Evolutionary conservation across 345 rosid species (phyloP).

Genomic region (Eucalyptus erythrocorys): DNA sequence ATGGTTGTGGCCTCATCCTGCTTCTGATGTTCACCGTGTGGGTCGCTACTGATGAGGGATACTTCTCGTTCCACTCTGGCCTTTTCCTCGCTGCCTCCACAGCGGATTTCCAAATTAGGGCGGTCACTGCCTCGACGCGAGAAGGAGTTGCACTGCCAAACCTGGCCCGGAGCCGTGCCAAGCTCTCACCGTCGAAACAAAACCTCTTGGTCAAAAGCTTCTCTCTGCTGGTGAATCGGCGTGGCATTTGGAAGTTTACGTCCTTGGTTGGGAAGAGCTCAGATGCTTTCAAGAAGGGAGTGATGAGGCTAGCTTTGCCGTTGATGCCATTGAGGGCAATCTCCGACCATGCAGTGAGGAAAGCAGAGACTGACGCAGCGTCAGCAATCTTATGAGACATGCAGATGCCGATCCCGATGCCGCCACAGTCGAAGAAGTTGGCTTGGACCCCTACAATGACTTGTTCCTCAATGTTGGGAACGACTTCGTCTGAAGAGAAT

Average conservation of each 20-base stretch:
- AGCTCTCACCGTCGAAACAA: not conserved
- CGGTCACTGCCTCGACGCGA: not conserved
- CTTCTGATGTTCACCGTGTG: conserved; percentile 5
- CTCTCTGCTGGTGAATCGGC: not conserved
- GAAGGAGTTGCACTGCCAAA: not conserved
- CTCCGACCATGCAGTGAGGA: not conserved
- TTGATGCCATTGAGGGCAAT: not conserved
- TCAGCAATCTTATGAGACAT: conserved; percentile 2
- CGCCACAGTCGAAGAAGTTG: not conserved
- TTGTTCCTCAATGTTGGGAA: not conserved
- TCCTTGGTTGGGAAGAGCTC: not conserved
- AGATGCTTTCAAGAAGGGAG: not conserved
- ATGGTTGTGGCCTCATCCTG: not conserved
- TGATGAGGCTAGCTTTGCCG: not conserved
- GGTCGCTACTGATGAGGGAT: not conserved
- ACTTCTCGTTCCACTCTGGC: not conserved
- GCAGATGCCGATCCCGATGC: not conserved
- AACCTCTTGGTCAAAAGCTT: not conserved
- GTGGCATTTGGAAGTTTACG: not conserved
- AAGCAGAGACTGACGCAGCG: not conserved
- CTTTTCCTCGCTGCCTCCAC: not conserved
- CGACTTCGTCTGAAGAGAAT: not conserved
- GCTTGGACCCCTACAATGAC: not conserved
- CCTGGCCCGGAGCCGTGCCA: not conserved
- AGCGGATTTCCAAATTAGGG: not conserved